A percentile compares a stretch with the other conserved stretches of the same genome.
These are phyloP conservation scores for Penicillium crustosum DNA, from an alignment of 2,329 filamentous ascomycete species.

Conservation along the genomic window DNA sequence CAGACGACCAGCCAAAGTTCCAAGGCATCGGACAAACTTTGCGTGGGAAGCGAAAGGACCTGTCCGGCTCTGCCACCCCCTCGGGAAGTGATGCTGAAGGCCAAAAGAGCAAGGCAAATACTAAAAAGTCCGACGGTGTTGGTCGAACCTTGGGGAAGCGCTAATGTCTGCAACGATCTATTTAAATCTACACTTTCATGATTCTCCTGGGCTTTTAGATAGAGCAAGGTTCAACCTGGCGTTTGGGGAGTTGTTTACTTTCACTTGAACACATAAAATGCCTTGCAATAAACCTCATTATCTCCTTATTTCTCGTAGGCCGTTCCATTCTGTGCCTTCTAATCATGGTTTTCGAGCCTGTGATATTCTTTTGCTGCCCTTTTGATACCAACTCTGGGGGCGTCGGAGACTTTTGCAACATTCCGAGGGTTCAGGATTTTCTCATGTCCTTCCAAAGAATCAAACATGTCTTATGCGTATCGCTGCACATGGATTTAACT, in stretches of 20 bases:
- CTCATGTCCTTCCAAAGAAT: background rate
- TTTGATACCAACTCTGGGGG: background rate
- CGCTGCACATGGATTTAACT: background rate
- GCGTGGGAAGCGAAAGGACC: conserved; percentile 68
- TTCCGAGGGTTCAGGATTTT: background rate
- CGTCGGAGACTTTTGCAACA: background rate
- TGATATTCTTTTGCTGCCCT: background rate
- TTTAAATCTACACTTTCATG: conserved; percentile 10
- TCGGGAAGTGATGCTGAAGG: conserved; percentile 37
- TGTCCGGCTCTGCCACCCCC: conserved; percentile 37
- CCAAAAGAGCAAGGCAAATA: conserved; percentile 22
- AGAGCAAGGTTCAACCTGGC: conserved; percentile 27
- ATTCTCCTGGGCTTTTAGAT: conserved; percentile 14
- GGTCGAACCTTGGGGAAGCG: conserved; percentile 25
- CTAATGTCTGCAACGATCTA: conserved; percentile 9
- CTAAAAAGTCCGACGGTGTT: conserved; percentile 13
- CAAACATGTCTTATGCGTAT: background rate
- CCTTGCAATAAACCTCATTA: background rate
- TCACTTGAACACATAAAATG: conserved; percentile 1
- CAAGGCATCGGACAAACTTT: conserved; percentile 82
- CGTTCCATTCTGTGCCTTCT: background rate
- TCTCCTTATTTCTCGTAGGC: background rate
- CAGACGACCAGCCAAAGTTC: conserved; percentile 72
- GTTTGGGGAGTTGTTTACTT: conserved; percentile 20
- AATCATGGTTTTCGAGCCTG: background rate